Conservation (phyloP, 2,329 filamentous ascomycete genomes). For the Aquanectria penicillioides region DNA sequence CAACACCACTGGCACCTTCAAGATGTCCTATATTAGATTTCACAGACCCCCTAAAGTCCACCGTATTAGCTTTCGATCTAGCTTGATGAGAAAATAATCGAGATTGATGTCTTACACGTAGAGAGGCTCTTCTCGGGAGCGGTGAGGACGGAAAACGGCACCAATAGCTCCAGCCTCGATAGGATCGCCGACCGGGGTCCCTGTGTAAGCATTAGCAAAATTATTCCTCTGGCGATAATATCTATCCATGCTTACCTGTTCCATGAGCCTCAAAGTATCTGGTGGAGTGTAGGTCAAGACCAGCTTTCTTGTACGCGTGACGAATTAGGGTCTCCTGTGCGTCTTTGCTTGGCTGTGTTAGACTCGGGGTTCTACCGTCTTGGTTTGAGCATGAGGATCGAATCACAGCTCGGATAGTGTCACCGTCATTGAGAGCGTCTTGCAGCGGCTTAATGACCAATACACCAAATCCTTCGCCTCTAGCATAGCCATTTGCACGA, state of each 20-base stretch:
- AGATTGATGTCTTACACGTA: constrained; percentile 8
- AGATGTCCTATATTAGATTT: constrained; percentile 42
- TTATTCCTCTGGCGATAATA: too few species aligned
- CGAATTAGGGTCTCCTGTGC: constrained; percentile 38
- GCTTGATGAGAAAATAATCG: too few species aligned
- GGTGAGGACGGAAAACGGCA: not conserved
- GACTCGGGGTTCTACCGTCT: constrained; percentile 54
- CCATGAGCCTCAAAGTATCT: constrained; percentile 47
- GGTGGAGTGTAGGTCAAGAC: constrained; percentile 35
- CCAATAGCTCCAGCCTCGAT: constrained; percentile 2
- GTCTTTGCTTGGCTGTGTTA: constrained; percentile 43
- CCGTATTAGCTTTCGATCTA: not conserved
- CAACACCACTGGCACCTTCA: constrained; percentile 28
- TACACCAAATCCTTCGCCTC: constrained; percentile 41
- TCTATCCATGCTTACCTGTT: not conserved
- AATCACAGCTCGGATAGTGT: constrained; percentile 51
- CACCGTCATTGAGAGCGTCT: constrained; percentile 54
- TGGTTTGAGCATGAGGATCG: constrained; percentile 40
- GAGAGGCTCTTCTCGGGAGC: not conserved
- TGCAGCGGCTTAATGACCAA: constrained; percentile 62
- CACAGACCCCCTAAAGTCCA: constrained; percentile 28
- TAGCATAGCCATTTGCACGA: constrained; percentile 44
- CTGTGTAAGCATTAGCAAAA: not conserved
- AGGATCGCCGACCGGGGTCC: not conserved
- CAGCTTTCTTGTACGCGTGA: constrained; percentile 43